phyloP scores from a whole-genome alignment of 192 early-diverging fungal species.

The Mortierella hygrophila region DNA sequence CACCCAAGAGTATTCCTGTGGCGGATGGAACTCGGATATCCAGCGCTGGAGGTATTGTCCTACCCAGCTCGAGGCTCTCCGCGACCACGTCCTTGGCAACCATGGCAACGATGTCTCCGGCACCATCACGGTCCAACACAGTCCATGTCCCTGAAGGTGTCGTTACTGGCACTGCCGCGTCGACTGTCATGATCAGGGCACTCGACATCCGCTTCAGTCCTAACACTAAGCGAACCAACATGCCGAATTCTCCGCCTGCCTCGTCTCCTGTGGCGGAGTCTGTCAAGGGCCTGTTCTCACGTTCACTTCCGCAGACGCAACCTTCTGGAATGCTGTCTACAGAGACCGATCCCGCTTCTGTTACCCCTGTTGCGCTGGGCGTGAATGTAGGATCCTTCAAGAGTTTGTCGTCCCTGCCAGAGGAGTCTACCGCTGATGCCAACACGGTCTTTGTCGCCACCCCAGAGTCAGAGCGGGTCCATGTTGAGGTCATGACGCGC shows the following conservation, averaged over 20 bases:
- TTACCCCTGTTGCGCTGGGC: neutral
- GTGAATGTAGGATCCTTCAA: neutral
- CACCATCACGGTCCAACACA: slow-evolving; percentile 26
- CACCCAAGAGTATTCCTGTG: neutral
- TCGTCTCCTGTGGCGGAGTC: slow-evolving; percentile 14
- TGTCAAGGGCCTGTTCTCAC: slow-evolving; percentile 21
- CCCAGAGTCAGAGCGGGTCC: neutral
- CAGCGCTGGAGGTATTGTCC: neutral
- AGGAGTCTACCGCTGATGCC: neutral
- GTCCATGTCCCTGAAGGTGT: slow-evolving; percentile 17
- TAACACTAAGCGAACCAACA: neutral
- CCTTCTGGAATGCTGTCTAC: slow-evolving; percentile 2
- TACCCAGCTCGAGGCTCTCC: slow-evolving; percentile 23
- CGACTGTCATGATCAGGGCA: slow-evolving; percentile 6
- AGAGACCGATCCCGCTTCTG: neutral
- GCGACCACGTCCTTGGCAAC: slow-evolving; percentile 36
- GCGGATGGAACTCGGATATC: slow-evolving; percentile 4
- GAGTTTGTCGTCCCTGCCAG: slow-evolving; percentile 4
- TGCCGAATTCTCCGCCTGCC: slow-evolving; percentile 3
- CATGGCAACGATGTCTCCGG: slow-evolving; percentile 35
- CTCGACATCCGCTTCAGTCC: slow-evolving; percentile 45
- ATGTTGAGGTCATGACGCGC: neutral
- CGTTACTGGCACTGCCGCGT: neutral
- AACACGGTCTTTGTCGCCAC: neutral
- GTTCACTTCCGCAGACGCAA: slow-evolving; percentile 24